These are phyloP conservation scores for Rhynchosporium secalis DNA, from an alignment of 2,329 filamentous ascomycete genomes.

Conservation along the genomic window DNA sequence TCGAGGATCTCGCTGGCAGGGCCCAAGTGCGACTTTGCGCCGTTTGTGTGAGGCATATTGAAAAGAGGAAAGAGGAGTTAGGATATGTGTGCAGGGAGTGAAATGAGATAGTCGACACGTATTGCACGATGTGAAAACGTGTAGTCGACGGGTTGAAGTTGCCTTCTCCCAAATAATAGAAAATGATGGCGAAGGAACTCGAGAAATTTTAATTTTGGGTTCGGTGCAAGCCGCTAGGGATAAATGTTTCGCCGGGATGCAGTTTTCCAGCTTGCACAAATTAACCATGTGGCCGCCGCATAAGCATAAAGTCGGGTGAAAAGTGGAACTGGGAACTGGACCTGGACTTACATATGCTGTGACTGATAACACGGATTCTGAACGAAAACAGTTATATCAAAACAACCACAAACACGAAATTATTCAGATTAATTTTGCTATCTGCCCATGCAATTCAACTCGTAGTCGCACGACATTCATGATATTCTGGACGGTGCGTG, in stretches of 20 bases:
- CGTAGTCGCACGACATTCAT: not conserved
- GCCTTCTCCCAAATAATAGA: slow-evolving; percentile 56
- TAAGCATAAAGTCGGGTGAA: slow-evolving; percentile 7
- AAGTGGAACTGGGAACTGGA: too few species aligned
- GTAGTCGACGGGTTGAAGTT: slow-evolving; percentile 60
- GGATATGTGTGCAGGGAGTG: slow-evolving; percentile 29
- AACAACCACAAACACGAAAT: not conserved
- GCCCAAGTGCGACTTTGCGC: slow-evolving; percentile 51
- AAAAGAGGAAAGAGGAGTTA: slow-evolving; percentile 36
- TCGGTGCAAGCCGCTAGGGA: slow-evolving; percentile 14
- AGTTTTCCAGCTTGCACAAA: not conserved
- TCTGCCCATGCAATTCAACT: too few species aligned
- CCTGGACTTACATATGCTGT: not conserved
- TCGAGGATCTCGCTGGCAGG: slow-evolving; percentile 59
- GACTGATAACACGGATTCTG: not conserved
- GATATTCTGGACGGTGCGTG: not conserved
- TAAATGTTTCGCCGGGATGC: slow-evolving; percentile 16
- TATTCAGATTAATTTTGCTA: not conserved
- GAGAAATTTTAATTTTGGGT: slow-evolving; percentile 21
- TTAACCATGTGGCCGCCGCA: not conserved
- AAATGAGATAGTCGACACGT: slow-evolving; percentile 45
- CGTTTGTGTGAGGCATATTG: slow-evolving; percentile 74
- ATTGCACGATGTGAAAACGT: slow-evolving; percentile 39
- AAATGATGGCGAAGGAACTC: slow-evolving; percentile 38
- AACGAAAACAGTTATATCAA: not conserved